Evolutionary conservation across 2,329 filamentous ascomycete genomes (phyloP), one percentile per base, ranked within the genome.

Genomic region (Pseudocercospora cruenta): DNA sequence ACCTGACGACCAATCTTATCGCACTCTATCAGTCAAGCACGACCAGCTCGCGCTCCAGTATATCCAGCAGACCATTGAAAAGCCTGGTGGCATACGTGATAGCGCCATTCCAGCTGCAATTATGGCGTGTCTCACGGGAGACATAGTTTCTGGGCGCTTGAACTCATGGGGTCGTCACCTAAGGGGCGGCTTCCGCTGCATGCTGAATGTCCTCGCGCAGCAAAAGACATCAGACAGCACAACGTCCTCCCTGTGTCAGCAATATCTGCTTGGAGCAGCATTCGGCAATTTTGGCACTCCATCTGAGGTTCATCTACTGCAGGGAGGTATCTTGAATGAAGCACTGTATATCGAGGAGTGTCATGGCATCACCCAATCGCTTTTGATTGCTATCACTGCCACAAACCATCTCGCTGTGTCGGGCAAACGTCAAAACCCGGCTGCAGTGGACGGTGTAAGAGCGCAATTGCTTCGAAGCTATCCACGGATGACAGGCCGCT

Each of bases 91-190:
- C 7, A 14, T 62, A 36, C 36, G 19, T 19, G 61, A 63, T 28
- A 54, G 39, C n/a, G 61, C 61, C 4, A 49, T 63, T 51, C 62
- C 62, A 60, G 62, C 62, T 14, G 62, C 62, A 1, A 64, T 64
- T 16, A 64, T 64, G 62, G 47, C 55, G 6, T 64, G 62, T 21
- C 22, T 64, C 3, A 64, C 62, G 10, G 62, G 62, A 14, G 62
- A 64, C 28, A 43, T 47, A 2, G 24, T 60, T 8, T 60, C 62
- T 55, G 24, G 55, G 5, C 26, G 62, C 4, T 31, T 64, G n/a
- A 54, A 64, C 3, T 31, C 45, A 2, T 60, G 62, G 62, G 62
- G 62, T 1, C 45, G 47, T 14, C 62, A 64, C 26, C 22, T 60
- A 4, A 21, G 45, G 9, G 62, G 62, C 31, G 62, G 62, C 21